Conservation (phyloP, 176 grass and related monocot genomes). For the Juncus inflexus region DNA sequence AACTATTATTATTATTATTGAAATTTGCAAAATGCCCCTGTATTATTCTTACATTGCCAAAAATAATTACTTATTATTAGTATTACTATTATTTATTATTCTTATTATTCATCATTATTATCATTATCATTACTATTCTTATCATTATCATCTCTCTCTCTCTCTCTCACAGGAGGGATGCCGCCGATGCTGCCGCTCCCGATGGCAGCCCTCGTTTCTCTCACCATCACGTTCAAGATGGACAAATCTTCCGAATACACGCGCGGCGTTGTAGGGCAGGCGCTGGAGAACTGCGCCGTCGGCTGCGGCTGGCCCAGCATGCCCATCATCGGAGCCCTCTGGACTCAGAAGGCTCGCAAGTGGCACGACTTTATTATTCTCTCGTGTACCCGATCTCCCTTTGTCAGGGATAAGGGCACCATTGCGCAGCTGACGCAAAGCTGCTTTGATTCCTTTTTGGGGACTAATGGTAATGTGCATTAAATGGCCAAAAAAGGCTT, state of each 20-base stretch:
- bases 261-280: constrained; percentile 62
- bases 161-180: constrained; percentile 56
- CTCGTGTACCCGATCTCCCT: constrained; percentile 76
- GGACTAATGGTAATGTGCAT: constrained; percentile 29
- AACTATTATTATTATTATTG: too few relatives aligned
- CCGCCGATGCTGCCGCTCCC: constrained; percentile 96
- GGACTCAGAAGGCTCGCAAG: constrained; percentile 84
- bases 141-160: neutral
- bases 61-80: too few relatives aligned
- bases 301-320: constrained; percentile 87
- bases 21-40: too few relatives aligned
- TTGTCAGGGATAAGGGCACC: constrained; percentile 72
- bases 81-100: neutral
- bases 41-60: too few relatives aligned
- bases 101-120: neutral
- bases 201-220: constrained; percentile 90
- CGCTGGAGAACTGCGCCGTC: constrained; percentile 83
- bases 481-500: too few relatives aligned
- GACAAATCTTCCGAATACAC: constrained; percentile 76
- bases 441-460: constrained; percentile 86
- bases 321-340: constrained; percentile 92
- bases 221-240: constrained; percentile 97
- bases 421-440: constrained; percentile 66
- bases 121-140: too few relatives aligned
- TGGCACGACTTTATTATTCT: constrained; percentile 93